Evolutionary conservation across 2,329 filamentous ascomycete species (phyloP), one percentile per base, ranked within the genome.

Genomic region (Fusarium transvaalense): DNA sequence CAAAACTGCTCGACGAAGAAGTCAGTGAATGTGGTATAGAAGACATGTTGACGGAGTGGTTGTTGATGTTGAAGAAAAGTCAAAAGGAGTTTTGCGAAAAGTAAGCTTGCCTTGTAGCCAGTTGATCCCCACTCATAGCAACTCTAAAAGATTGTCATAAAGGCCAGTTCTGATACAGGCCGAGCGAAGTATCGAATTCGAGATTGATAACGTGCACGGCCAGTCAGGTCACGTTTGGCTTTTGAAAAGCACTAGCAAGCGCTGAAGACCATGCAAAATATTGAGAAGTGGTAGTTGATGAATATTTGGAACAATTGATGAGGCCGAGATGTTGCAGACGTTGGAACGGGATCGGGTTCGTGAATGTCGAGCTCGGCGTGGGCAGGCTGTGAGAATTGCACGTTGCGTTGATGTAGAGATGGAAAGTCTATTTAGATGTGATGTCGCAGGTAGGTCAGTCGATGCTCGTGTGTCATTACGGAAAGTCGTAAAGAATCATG

Each of bases 81-180:
- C 37, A 48, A 54, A 46, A 37, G 19, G 46, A 64, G 54, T 60
- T 51, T 38, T 56, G 45, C 45, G n/a, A 51, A 59, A 47, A 54
- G n/a, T 46, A 71, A 65, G 63, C 79, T 79, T 83, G 81, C 87
- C 86, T 88, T 77, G 82, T 82, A 80, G 80, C 79, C 77, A 79
- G 80, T 80, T 84, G 83, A 80, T 88, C 84, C 80, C 84, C 85
- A 84, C 82, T 89, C 88, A 90, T 90, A 89, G 85, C 87, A 88
- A 71, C 75, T 79, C 71, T 63, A 59, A 61, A 60, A 47, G 56
- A 41, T 63, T 73, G 63, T 75, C 71, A 74, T 72, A 65, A 65
- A 74, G 61, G 60, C 68, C 64, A 71, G 61, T 60, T 66, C 41
- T 52, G 38, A 57, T 52, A 48, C 56, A 71, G 64, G 54, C 52